phyloP scores from a whole-genome alignment of 2,329 filamentous ascomycete species.

The Grosmannia penicillata region DNA sequence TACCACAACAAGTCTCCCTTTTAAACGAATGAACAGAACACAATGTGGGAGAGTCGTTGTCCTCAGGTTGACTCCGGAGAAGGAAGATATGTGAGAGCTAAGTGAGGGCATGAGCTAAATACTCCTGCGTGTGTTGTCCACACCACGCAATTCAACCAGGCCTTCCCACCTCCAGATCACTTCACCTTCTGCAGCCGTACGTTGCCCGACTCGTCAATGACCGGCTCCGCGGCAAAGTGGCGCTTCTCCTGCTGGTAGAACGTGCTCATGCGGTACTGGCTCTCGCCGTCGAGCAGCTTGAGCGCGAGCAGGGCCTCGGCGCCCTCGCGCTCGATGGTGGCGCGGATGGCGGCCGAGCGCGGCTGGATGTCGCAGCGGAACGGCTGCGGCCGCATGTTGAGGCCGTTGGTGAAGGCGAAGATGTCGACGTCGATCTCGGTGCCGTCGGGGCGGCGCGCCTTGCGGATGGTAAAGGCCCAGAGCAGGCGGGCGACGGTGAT shows the following conservation, averaged over 20 bases:
- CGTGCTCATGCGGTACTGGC: conserved; percentile 40
- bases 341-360: conserved; percentile 29
- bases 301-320: conserved; percentile 34
- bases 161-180: no score
- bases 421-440: conserved; percentile 38
- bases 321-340: conserved; percentile 37
- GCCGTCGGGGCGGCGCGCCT: conserved; percentile 18
- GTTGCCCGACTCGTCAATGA: conserved; percentile 11
- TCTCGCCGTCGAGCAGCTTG: conserved; percentile 37
- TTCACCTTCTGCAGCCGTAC: neutral
- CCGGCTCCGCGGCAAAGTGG: conserved; percentile 5
- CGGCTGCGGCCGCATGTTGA: conserved; percentile 42
- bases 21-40: no score
- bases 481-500: conserved; percentile 40
- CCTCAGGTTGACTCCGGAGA: no score
- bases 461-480: conserved; percentile 39
- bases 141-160: no score
- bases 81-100: no score
- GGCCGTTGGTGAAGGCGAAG: conserved; percentile 34
- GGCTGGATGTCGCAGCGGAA: conserved; percentile 39
- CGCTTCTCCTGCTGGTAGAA: conserved; percentile 25
- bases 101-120: no score
- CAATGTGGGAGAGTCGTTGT: no score
- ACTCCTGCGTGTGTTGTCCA: no score
- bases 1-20: no score